Percentiles rank a stretch among this genome's conserved stretches.
phyloP scores from a whole-genome alignment of 495 filamentous ascomycete species.

The Daldinia concentrica region DNA sequence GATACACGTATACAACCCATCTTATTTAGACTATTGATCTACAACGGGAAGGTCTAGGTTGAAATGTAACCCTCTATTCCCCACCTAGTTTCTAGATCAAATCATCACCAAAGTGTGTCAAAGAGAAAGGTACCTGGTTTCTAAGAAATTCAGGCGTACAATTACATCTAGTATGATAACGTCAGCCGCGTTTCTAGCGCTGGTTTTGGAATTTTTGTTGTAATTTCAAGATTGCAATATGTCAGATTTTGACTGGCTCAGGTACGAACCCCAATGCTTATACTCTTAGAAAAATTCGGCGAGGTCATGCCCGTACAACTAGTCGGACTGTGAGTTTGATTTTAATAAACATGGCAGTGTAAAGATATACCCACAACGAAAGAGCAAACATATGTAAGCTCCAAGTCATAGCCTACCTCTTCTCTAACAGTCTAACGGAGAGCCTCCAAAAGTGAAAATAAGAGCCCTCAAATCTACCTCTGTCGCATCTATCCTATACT shows the following conservation, averaged over 20 bases:
- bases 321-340: not conserved
- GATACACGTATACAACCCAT: not conserved
- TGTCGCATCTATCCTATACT: not conserved
- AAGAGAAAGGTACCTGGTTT: slow-evolving; percentile 13
- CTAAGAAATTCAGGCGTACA: not conserved
- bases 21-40: not conserved
- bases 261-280: slow-evolving; percentile 9
- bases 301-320: not conserved
- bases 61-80: slow-evolving; percentile 7
- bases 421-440: not conserved
- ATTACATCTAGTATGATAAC: slow-evolving; percentile 1
- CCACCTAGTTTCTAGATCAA: slow-evolving; percentile 5
- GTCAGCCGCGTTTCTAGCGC: not conserved
- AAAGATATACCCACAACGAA: not conserved
- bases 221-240: not conserved
- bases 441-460: not conserved
- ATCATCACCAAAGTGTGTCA: slow-evolving; percentile 1
- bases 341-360: not conserved
- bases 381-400: not conserved
- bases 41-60: slow-evolving; percentile 5
- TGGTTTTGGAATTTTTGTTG: not conserved
- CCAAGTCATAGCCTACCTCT: not conserved
- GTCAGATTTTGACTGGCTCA: not conserved
- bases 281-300: not conserved
- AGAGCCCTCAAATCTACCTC: not conserved